Percentiles rank a stretch among this genome's conserved stretches.
phyloP scores from a whole-genome alignment of 306 rosid species.

The Canavalia gladiata region DNA sequence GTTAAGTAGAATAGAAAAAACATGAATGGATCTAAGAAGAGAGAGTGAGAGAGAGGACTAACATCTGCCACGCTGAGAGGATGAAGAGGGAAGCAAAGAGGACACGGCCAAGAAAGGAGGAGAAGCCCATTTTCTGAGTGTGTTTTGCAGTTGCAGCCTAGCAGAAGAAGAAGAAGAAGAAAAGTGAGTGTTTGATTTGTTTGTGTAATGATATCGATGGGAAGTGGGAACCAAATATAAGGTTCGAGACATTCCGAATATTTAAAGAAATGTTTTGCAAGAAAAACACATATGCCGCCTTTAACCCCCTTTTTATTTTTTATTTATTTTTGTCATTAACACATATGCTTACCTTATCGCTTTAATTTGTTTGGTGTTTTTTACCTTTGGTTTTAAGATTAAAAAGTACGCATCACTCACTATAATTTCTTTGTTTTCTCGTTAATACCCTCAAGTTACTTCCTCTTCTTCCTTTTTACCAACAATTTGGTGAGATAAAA shows the following conservation, averaged over 20 bases:
- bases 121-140: conserved; percentile 68
- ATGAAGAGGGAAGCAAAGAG: conserved; percentile 93
- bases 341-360: conserved; percentile 6
- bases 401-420: no score
- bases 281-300: neutral
- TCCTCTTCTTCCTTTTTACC: no score
- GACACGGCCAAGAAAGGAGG: conserved; percentile 86
- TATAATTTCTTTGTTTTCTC: no score
- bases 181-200: conserved; percentile 22
- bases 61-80: conserved; percentile 95
- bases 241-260: neutral
- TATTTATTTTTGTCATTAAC: neutral
- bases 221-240: neutral
- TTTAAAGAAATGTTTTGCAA: neutral
- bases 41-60: conserved; percentile 43
- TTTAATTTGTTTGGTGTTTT: neutral
- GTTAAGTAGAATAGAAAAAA: neutral
- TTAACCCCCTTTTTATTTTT: neutral
- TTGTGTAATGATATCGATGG: neutral
- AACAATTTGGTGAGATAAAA: no score
- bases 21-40: conserved; percentile 45
- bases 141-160: neutral
- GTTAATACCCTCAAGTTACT: no score
- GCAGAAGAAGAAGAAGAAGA: neutral
- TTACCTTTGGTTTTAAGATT: neutral